Evolutionary conservation across 495 filamentous ascomycete genomes (phyloP).

Genomic region (Aspergillus biplanus): DNA sequence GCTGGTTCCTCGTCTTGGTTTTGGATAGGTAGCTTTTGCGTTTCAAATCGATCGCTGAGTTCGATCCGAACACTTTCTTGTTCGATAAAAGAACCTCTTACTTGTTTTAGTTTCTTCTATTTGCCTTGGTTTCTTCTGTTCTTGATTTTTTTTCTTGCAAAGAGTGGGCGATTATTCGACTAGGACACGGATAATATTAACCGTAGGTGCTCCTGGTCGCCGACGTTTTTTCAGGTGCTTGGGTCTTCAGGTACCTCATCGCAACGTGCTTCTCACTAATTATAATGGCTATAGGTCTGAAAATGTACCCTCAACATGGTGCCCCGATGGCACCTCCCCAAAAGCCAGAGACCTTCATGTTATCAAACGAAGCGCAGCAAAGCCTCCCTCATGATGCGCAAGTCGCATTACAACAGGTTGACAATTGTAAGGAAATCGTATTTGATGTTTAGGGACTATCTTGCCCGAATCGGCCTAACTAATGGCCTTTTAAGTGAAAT

Average conservation of each 20-base stretch:
- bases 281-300: slow-evolving; percentile 13
- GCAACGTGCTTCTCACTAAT: slow-evolving; percentile 6
- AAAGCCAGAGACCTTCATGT: slow-evolving; percentile 98
- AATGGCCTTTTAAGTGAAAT: slow-evolving; percentile 74
- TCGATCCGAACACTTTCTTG: slow-evolving; percentile 13
- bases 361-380: slow-evolving; percentile 94
- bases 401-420: slow-evolving; percentile 96
- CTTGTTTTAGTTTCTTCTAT: slow-evolving; percentile 19
- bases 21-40: slow-evolving; percentile 24
- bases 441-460: not conserved
- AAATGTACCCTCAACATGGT: slow-evolving; percentile 57
- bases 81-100: slow-evolving; percentile 15
- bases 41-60: slow-evolving; percentile 28
- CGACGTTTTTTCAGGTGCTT: slow-evolving; percentile 24
- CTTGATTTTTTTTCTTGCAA: not conserved
- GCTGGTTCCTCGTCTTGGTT: slow-evolving; percentile 43
- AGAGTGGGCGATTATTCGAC: slow-evolving; percentile 10
- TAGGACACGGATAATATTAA: slow-evolving; percentile 20
- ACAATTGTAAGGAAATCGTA: slow-evolving; percentile 74
- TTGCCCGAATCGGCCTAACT: slow-evolving; percentile 10
- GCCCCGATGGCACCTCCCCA: slow-evolving; percentile 71
- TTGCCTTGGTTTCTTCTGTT: slow-evolving; percentile 10
- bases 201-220: slow-evolving; percentile 22
- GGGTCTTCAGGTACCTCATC: slow-evolving; percentile 19
- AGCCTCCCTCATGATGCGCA: slow-evolving; percentile 94